Conservation (phyloP, 495 filamentous ascomycete species). For the Xeromyces bisporus region DNA sequence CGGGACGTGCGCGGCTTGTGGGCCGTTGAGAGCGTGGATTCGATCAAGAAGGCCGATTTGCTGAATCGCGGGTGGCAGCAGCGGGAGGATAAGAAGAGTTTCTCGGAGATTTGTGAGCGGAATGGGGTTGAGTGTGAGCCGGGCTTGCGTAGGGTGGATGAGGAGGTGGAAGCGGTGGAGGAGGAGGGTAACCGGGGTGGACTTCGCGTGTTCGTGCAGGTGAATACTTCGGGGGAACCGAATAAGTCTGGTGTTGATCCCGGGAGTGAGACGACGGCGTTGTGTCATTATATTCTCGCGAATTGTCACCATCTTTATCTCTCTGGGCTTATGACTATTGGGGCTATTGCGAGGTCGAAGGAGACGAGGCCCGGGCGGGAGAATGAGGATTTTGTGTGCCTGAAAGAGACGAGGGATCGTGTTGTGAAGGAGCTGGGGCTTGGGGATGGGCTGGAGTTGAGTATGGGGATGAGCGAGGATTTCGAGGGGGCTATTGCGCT, state of each 20-base stretch:
- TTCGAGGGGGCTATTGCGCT: slow-evolving; percentile 74
- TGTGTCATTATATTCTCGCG: slow-evolving; percentile 50
- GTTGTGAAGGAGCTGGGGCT: slow-evolving; percentile 35
- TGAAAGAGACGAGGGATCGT: slow-evolving; percentile 53
- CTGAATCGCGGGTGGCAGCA: slow-evolving; percentile 61
- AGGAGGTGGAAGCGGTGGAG: not conserved
- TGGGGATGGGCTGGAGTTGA: slow-evolving; percentile 35
- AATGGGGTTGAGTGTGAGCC: too few relatives aligned
- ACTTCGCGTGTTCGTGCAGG: slow-evolving; percentile 71
- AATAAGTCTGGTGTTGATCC: slow-evolving; percentile 71
- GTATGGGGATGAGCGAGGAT: slow-evolving; percentile 86
- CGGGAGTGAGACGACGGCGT: slow-evolving; percentile 25
- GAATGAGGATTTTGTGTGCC: slow-evolving; percentile 72
- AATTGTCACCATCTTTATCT: slow-evolving; percentile 57
- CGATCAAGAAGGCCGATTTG: slow-evolving; percentile 64
- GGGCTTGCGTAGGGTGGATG: too few relatives aligned
- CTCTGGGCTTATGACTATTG: slow-evolving; percentile 90
- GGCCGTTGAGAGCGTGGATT: slow-evolving; percentile 82
- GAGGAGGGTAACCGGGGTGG: slow-evolving; percentile 7
- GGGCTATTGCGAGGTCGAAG: slow-evolving; percentile 68
- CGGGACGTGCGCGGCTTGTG: slow-evolving; percentile 75
- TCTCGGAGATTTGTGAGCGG: too few relatives aligned
- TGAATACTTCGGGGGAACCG: slow-evolving; percentile 85
- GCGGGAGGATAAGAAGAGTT: slow-evolving; percentile 11
- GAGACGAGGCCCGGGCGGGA: slow-evolving; percentile 53